Evolutionary conservation across 2,329 filamentous ascomycete genomes (phyloP).

Genomic region (Penicillium sp.): DNA sequence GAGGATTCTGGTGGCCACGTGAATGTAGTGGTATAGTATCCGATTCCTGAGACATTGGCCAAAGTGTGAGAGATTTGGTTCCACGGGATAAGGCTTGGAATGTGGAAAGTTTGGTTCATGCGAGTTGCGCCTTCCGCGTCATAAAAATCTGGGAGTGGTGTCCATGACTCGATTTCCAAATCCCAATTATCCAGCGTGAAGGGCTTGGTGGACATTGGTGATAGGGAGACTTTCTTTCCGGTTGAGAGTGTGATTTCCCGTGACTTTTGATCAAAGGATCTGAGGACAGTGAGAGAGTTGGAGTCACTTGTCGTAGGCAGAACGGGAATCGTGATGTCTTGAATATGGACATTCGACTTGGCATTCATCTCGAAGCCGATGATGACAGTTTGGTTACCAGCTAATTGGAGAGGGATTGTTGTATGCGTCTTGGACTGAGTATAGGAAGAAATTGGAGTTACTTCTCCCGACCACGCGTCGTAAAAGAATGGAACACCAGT

Average conservation of each 20-base stretch:
- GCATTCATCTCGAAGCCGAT: conserved; percentile 33
- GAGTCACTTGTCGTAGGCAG: neutral
- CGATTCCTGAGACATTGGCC: conserved; percentile 19
- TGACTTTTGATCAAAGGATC: conserved; percentile 5
- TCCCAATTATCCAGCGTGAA: conserved; percentile 9
- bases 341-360: conserved; percentile 2
- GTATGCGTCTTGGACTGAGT: conserved; percentile 26
- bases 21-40: conserved; percentile 20
- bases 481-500: conserved; percentile 35
- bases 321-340: conserved; percentile 4
- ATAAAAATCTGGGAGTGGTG: conserved; percentile 18
- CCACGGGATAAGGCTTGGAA: conserved; percentile 19
- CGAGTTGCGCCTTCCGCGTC: conserved; percentile 18
- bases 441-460: conserved; percentile 35
- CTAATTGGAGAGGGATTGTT: conserved; percentile 37
- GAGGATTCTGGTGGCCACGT: conserved; percentile 11
- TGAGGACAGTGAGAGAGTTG: neutral
- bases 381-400: conserved; percentile 42
- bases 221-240: conserved; percentile 4
- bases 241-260: conserved; percentile 9
- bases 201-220: neutral
- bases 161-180: conserved; percentile 23
- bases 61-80: conserved; percentile 15
- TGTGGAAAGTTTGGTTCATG: conserved; percentile 23
- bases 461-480: conserved; percentile 47